These are phyloP conservation scores for Kodamaea laetipori DNA, from an alignment of 805 yeast species.

Conservation along the genomic window DNA sequence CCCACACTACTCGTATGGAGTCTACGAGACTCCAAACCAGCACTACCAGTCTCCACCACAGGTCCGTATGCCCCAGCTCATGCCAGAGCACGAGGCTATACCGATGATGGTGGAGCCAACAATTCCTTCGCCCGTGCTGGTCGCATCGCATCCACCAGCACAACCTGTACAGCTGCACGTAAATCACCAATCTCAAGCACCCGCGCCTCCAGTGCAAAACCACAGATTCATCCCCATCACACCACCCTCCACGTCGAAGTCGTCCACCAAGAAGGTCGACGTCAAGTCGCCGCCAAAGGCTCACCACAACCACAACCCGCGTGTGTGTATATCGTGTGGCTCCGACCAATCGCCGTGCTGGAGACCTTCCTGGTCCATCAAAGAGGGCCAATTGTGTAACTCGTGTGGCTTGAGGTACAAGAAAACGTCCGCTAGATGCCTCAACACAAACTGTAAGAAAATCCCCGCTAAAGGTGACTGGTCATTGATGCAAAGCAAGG, in stretches of 20 bases:
- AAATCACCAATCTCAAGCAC: constrained; percentile 1
- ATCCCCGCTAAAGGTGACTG: constrained; percentile 97
- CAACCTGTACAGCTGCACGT: neutral
- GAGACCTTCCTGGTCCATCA: constrained; percentile 94
- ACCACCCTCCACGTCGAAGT: constrained; percentile 40
- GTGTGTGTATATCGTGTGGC: constrained; percentile 88
- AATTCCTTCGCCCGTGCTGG: neutral
- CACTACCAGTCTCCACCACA: constrained; percentile 5
- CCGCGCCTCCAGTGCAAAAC: constrained; percentile 11
- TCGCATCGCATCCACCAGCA: neutral
- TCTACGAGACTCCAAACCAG: constrained; percentile 8
- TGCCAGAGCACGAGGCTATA: neutral
- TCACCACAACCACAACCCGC: constrained; percentile 29
- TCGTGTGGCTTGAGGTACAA: constrained; percentile 95
- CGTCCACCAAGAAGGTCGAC: constrained; percentile 28
- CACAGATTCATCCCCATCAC: constrained; percentile 42
- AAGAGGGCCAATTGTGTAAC: constrained; percentile 94
- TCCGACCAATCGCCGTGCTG: constrained; percentile 94
- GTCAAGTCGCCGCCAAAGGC: constrained; percentile 36
- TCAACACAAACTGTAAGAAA: constrained; percentile 70
- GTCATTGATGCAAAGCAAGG: constrained; percentile 79
- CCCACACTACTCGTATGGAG: neutral
- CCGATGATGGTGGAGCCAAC: neutral
- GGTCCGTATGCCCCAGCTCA: neutral
- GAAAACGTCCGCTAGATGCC: constrained; percentile 90